Base-by-base conservation (phyloP, 1,284 basidiomycete genomes). In the Somion occarium region DNA sequence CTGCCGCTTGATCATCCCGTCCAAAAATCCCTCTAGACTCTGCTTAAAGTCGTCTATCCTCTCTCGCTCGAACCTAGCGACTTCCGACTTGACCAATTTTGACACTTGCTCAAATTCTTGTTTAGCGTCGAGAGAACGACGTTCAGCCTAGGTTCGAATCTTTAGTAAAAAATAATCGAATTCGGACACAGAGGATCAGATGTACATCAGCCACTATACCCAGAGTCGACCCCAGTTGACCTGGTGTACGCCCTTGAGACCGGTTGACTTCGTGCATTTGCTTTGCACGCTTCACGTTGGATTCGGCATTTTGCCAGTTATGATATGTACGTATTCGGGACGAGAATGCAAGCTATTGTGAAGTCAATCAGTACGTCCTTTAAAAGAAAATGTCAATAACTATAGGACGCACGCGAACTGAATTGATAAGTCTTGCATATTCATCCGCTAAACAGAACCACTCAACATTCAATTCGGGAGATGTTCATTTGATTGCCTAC, bases 61-160 rank as follows among this genome's bases (percentile, higher is more conserved):
- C 69, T 98, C 95, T 62, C 85, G 80, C 70, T 99, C 96, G 64
- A 99, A 98, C 27, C 94, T 75, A n/a, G 83, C 85, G 61, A 97
- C 85, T 71, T 99, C 97, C 3, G 79, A 72, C 70, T 98, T 98
- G 62, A 94, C 87, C 23, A 97, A 73, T 57, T 85, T 85, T 24
- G 92, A 89, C 4, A 91, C 87, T 25, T 88, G 80, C 43, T 98
- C 93, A 64, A 92, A 99, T 56, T 97, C 91, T 49, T 84, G 80
- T 60, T 89, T 88, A 0, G 87, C 78, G 46, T 94, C 92, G 44
- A 89, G 69, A 2, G 87, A 84, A 26, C 85, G 81, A 50, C 91
- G 77, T 67, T 98, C 94, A 1, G 89, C 86, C 93, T 93, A 44
- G 56, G 19, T 26, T 43, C 5, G 19, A n/a, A n/a, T n/a, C n/a